These are phyloP conservation scores for Didymosphaeria variabile DNA, from an alignment of 2,329 filamentous ascomycete species.

Conservation along the genomic window DNA sequence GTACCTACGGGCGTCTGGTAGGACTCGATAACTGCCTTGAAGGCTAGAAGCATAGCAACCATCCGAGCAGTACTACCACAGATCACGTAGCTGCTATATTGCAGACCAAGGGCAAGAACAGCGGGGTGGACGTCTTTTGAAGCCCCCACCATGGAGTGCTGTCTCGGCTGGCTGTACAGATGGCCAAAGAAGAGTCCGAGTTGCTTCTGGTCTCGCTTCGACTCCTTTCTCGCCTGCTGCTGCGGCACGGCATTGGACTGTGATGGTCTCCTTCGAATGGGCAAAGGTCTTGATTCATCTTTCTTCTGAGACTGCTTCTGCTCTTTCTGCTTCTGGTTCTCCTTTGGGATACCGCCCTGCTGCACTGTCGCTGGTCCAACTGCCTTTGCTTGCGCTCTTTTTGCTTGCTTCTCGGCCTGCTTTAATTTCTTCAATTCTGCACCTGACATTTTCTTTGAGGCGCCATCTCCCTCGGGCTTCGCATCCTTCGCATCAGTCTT, in stretches of 20 bases:
- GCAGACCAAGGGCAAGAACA: constrained; percentile 84
- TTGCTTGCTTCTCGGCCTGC: constrained; percentile 90
- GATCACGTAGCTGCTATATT: constrained; percentile 88
- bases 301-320: constrained; percentile 44
- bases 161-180: constrained; percentile 78
- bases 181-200: constrained; percentile 76
- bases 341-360: constrained; percentile 37
- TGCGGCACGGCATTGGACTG: constrained; percentile 39
- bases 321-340: constrained; percentile 47
- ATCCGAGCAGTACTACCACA: constrained; percentile 89
- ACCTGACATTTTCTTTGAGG: constrained; percentile 67
- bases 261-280: constrained; percentile 42
- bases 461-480: constrained; percentile 28
- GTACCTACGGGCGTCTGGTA: constrained; percentile 88
- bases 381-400: constrained; percentile 75
- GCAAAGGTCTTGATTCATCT: constrained; percentile 44
- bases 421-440: constrained; percentile 88
- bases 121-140: constrained; percentile 83
- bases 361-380: constrained; percentile 47
- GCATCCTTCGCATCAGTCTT: constrained; percentile 35
- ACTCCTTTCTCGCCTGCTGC: constrained; percentile 44
- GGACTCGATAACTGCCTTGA: constrained; percentile 91
- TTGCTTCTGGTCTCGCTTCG: constrained; percentile 61
- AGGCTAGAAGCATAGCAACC: constrained; percentile 85
- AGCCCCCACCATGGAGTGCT: constrained; percentile 66